phyloP scores from a whole-genome alignment of 2,329 filamentous ascomycete genomes.

The Cladosporium sphaerospermum region DNA sequence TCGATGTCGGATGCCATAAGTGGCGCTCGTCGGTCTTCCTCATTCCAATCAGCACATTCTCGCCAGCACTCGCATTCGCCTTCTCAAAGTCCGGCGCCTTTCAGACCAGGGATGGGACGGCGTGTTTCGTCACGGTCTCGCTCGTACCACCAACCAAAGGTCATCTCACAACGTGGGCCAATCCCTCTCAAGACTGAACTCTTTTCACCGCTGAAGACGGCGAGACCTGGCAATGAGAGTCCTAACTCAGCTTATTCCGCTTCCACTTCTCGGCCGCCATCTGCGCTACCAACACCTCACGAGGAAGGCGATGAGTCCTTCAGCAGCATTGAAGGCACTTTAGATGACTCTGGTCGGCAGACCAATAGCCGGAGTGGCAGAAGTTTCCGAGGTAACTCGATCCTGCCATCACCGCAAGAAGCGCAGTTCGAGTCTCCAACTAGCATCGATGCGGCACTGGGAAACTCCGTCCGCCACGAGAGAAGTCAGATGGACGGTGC shows the following conservation, averaged over 20 bases:
- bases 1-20: constrained; percentile 4
- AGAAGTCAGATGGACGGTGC: neutral
- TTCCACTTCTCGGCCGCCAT: neutral
- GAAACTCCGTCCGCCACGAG: neutral
- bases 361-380: neutral
- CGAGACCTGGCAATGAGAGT: constrained; percentile 11
- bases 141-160: constrained; percentile 27
- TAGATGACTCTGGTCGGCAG: neutral
- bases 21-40: neutral
- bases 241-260: constrained; percentile 3
- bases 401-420: constrained; percentile 3
- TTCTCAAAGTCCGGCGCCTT: constrained; percentile 15
- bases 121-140: constrained; percentile 23
- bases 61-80: constrained; percentile 15
- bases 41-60: constrained; percentile 3
- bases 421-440: neutral
- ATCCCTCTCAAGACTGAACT: constrained; percentile 29
- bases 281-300: constrained; percentile 1
- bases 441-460: neutral
- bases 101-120: constrained; percentile 21
- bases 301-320: constrained; percentile 2
- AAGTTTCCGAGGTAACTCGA: no score
- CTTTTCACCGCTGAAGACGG: constrained; percentile 29
- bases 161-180: constrained; percentile 23
- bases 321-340: neutral